Percentiles rank a stretch among this genome's conserved stretches.
Conservation (phyloP, 768 basidiomycete genomes). For the Ramaria rubella region DNA sequence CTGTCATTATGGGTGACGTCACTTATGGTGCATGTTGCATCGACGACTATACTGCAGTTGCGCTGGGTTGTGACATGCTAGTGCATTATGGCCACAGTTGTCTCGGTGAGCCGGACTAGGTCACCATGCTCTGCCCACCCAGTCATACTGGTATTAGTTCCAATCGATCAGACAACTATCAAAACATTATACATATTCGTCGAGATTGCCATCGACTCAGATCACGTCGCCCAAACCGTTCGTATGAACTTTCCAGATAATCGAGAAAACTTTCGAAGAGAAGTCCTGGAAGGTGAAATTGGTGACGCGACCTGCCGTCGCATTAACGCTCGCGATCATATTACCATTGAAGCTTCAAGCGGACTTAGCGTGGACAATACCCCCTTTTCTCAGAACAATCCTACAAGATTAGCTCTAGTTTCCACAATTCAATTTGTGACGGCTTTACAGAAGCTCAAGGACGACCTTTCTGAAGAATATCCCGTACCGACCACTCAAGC, state of each 20-base stretch:
- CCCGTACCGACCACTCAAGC: constrained; percentile 11
- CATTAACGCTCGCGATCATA: constrained; percentile 34
- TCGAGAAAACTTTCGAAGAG: constrained; percentile 55
- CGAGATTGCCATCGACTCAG: constrained; percentile 88
- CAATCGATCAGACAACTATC: constrained; percentile 87
- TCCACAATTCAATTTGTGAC: constrained; percentile 98
- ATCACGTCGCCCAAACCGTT: constrained; percentile 77
- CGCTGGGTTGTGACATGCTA: constrained; percentile 95
- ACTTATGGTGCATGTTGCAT: constrained; percentile 99
- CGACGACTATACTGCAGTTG: constrained; percentile 94
- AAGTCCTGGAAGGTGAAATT: constrained; percentile 47
- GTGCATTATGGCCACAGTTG: constrained; percentile 98
- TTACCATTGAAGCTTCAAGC: constrained; percentile 52
- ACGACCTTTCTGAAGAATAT: constrained; percentile 54
- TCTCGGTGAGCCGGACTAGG: constrained; percentile 54
- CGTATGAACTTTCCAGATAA: constrained; percentile 85
- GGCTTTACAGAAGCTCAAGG: constrained; percentile 80
- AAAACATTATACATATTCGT: constrained; percentile 98
- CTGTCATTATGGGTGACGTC: constrained; percentile 95
- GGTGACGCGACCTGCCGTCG: constrained; percentile 39
- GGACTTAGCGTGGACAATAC: constrained; percentile 1
- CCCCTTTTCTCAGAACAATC: constrained; percentile 15
- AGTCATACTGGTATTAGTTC: constrained; percentile 48
- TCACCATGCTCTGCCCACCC: neutral
- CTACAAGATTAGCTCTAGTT: constrained; percentile 80